A percentile compares a stretch with the other conserved stretches of the same genome.
phyloP scores from a whole-genome alignment of 441 rosid species.

The Arabidopsis lyrata region DNA sequence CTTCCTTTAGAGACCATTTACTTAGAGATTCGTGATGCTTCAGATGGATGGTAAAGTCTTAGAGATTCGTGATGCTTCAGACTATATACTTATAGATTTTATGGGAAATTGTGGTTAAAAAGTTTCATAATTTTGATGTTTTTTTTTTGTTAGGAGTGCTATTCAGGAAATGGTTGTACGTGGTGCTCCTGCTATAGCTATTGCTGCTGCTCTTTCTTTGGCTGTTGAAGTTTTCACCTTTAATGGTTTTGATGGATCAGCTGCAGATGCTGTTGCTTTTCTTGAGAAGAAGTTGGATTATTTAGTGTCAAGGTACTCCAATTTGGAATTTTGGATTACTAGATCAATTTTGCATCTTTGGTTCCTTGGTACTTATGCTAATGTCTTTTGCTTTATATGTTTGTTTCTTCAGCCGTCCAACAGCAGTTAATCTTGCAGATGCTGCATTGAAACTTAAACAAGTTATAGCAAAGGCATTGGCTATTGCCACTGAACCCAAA shows the following conservation, averaged over 20 bases:
- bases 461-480: slow-evolving; percentile 55
- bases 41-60: slow-evolving; percentile 81
- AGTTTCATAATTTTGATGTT: not conserved
- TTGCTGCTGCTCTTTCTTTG: slow-evolving; percentile 89
- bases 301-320: slow-evolving; percentile 83
- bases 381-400: not conserved
- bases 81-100: not conserved
- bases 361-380: slow-evolving; percentile 3
- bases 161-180: slow-evolving; percentile 96
- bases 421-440: slow-evolving; percentile 93
- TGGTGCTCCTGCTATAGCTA: slow-evolving; percentile 98
- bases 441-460: slow-evolving; percentile 83
- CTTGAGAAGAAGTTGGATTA: slow-evolving; percentile 68
- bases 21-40: slow-evolving; percentile 62
- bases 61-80: no score
- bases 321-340: not conserved
- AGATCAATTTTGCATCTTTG: slow-evolving; percentile 13
- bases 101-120: not conserved
- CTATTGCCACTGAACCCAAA: slow-evolving; percentile 48
- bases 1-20: slow-evolving; percentile 76
- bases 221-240: slow-evolving; percentile 82
- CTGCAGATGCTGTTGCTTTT: slow-evolving; percentile 65
- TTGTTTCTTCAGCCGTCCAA: slow-evolving; percentile 71
- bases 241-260: slow-evolving; percentile 57
- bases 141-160: slow-evolving; percentile 61